Evolutionary conservation across 2,329 filamentous ascomycete species (phyloP).

Genomic region (Colletotrichum truncatum): DNA sequence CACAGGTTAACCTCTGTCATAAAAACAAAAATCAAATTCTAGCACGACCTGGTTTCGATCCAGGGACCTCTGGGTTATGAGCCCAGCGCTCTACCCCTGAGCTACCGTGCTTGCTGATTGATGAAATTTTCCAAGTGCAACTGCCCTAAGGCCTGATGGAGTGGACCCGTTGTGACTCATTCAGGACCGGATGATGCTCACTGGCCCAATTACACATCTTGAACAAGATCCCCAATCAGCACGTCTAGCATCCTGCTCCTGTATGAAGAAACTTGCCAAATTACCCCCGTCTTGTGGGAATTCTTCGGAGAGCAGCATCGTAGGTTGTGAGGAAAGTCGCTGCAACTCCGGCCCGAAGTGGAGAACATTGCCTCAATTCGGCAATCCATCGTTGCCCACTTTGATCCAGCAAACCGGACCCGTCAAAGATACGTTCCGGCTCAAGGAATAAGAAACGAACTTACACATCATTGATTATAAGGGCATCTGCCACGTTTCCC

Average conservation of each 20-base stretch:
- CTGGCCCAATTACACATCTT: neutral
- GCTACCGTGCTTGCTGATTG: slow-evolving; percentile 11
- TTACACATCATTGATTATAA: neutral
- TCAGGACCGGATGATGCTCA: neutral
- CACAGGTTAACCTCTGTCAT: too few relatives aligned
- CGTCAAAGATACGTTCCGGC: neutral
- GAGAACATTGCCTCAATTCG: too few relatives aligned
- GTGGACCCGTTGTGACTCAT: slow-evolving; percentile 13
- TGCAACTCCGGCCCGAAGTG: neutral
- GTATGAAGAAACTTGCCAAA: too few relatives aligned
- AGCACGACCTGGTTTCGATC: slow-evolving; percentile 25
- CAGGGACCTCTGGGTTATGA: slow-evolving; percentile 25
- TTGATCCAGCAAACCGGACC: neutral
- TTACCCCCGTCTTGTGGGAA: too few relatives aligned
- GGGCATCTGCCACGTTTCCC: neutral
- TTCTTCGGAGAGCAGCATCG: too few relatives aligned
- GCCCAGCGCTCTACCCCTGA: slow-evolving; percentile 25
- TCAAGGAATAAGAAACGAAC: too few relatives aligned
- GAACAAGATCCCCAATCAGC: too few relatives aligned
- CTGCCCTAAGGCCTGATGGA: neutral
- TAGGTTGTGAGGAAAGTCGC: neutral
- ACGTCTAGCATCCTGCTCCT: too few relatives aligned
- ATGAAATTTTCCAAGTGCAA: neutral
- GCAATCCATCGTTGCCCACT: too few relatives aligned
- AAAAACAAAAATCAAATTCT: neutral